phyloP scores from a whole-genome alignment of 768 basidiomycete genomes.

The Crucibulum laeve region DNA sequence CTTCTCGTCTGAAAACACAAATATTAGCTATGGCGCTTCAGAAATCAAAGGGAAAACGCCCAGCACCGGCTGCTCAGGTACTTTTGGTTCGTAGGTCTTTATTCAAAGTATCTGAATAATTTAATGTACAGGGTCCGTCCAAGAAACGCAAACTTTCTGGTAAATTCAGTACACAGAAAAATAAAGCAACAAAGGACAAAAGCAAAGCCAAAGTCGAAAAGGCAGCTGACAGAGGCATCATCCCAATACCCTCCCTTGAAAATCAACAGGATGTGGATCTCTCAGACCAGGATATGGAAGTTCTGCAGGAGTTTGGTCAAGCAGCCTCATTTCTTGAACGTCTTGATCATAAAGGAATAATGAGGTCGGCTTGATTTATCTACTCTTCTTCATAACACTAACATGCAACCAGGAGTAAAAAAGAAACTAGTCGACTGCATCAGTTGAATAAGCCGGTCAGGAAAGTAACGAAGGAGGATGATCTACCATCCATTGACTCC shows the following conservation, averaged over 20 bases:
- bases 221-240: slow-evolving; percentile 51
- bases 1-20: too few species aligned
- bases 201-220: slow-evolving; percentile 52
- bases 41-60: slow-evolving; percentile 26
- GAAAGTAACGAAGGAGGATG: slow-evolving; percentile 40
- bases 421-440: slow-evolving; percentile 71
- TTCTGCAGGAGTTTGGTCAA: slow-evolving; percentile 60
- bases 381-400: background rate
- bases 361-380: slow-evolving; percentile 48
- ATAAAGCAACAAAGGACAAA: slow-evolving; percentile 27
- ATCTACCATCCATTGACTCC: slow-evolving; percentile 68
- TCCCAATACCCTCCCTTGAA: slow-evolving; percentile 54
- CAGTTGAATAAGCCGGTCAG: slow-evolving; percentile 57
- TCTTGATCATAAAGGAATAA: slow-evolving; percentile 77
- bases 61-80: slow-evolving; percentile 24
- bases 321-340: slow-evolving; percentile 62
- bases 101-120: background rate
- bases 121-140: slow-evolving; percentile 28
- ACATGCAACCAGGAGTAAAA: slow-evolving; percentile 64
- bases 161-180: slow-evolving; percentile 10
- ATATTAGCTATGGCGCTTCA: slow-evolving; percentile 16
- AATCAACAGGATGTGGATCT: slow-evolving; percentile 50
- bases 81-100: slow-evolving; percentile 4
- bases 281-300: slow-evolving; percentile 67
- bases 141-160: slow-evolving; percentile 57